Conservation (phyloP, 192 early-diverging fungal species). For the Tieghemiomyces parasiticus region DNA sequence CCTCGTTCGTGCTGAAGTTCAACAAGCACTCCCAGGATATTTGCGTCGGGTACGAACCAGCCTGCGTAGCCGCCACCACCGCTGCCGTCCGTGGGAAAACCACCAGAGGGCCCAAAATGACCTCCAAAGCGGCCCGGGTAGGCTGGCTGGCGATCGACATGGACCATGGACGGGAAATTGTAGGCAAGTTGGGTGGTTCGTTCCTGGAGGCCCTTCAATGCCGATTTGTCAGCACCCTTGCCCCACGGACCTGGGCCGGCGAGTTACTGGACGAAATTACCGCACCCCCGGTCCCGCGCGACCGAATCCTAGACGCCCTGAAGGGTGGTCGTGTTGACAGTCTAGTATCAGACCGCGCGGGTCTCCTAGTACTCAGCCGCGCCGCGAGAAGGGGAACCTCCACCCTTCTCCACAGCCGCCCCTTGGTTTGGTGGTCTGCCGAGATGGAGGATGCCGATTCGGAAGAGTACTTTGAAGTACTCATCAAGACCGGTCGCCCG, state of each 20-base stretch:
- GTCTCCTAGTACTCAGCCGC: not conserved
- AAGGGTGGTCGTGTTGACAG: not conserved
- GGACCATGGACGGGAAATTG: not conserved
- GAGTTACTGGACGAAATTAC: not conserved
- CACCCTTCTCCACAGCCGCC: not conserved
- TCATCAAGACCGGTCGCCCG: not conserved
- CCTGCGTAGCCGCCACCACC: not conserved
- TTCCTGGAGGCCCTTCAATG: not conserved
- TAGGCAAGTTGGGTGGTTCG: not conserved
- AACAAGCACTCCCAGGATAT: not conserved
- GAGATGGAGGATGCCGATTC: slow-evolving; percentile 3
- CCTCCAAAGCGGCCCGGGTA: not conserved
- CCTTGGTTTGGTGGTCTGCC: slow-evolving; percentile 6
- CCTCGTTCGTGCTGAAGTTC: not conserved
- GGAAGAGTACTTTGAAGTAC: not conserved
- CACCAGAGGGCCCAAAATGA: not conserved
- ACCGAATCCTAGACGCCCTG: not conserved
- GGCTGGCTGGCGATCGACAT: slow-evolving; percentile 10
- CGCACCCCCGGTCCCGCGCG: not conserved
- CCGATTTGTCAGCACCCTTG: not conserved
- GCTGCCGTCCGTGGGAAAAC: not conserved
- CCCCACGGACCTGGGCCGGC: not conserved
- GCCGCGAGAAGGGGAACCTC: not conserved
- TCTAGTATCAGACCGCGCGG: not conserved
- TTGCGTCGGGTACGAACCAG: slow-evolving; percentile 9